A percentile compares a stretch with the other conserved stretches of the same genome.
phyloP scores from a whole-genome alignment of 2,329 filamentous ascomycete species.

The Magnaporthiopsis poae region DNA sequence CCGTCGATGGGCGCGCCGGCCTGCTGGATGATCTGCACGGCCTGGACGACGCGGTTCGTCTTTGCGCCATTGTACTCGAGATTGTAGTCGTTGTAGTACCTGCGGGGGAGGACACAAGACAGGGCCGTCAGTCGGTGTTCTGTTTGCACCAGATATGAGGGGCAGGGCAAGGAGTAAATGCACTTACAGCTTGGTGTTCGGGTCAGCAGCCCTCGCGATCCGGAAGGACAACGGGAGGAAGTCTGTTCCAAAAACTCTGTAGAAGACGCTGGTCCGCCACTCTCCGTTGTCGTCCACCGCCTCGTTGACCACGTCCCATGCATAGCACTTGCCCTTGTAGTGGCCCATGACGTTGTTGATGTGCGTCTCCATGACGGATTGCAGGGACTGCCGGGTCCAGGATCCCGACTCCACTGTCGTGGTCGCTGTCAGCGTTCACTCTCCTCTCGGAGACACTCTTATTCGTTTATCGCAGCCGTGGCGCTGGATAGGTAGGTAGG shows the following conservation, averaged over 20 bases:
- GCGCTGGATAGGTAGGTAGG: too few species aligned
- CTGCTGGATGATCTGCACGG: constrained; percentile 20
- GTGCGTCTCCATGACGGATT: constrained; percentile 38
- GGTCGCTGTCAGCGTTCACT: not conserved
- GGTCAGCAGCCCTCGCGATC: constrained; percentile 31
- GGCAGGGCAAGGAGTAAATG: not conserved
- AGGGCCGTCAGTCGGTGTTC: not conserved
- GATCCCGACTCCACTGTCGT: constrained; percentile 25
- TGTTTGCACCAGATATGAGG: not conserved
- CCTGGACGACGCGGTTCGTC: constrained; percentile 17
- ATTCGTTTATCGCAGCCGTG: not conserved
- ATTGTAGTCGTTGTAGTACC: constrained; percentile 43
- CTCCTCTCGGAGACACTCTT: too few species aligned
- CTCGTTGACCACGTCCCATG: constrained; percentile 43
- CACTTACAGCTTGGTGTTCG: constrained; percentile 15
- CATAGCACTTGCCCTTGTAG: constrained; percentile 34
- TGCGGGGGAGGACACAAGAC: constrained; percentile 24
- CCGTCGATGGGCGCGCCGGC: constrained; percentile 35
- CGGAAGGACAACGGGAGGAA: constrained; percentile 40
- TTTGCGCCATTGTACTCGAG: constrained; percentile 28
- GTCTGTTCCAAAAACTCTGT: constrained; percentile 31
- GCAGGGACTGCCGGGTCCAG: constrained; percentile 41
- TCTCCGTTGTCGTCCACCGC: constrained; percentile 39
- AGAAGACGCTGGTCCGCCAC: constrained; percentile 33
- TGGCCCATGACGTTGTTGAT: constrained; percentile 33